Evolutionary conservation across 148 eudicot genomes (phyloP), one percentile per base, ranked within the genome.

Genomic region (Hydrangea macrophylla): DNA sequence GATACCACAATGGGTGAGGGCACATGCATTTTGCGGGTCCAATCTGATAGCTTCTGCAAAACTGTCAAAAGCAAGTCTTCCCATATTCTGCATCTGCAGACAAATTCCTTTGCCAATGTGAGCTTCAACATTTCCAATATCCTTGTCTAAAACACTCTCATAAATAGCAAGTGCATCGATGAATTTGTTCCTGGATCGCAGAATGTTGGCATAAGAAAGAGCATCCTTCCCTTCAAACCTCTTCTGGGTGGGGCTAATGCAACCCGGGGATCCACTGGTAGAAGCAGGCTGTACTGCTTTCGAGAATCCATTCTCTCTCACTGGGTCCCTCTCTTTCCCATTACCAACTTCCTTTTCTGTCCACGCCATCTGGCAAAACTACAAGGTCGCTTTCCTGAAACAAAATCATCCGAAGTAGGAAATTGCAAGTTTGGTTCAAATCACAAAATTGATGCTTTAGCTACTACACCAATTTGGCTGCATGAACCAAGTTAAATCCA

Each of bases 21-120:
- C 99, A 72, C 99, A 87, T 54, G 96, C 89, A 82, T 94, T 94
- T 71, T 88, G 84, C 57, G 97, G 96, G 72, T 94, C 92, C 75
- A 86, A 57, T 74, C 70, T 81, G 58, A 94, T 81, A 15, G 93
- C 97, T 79, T 94, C 97, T 7, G 84, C 40, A 74, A 94, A 94
- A 74, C 96, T 86, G 72, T 88, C 96, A 64, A 85, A 87, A 65
- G 99, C 91, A 70, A 76, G 88, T 73, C 84, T 84, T 50, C 88
- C 83, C 78, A 72, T 68, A 78, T 84, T 94, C 69, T 86, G 97
- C 89, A 85, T 84, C 77, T 94, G 99, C 80, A 85, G 80, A 77
- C 97, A 94, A 76, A 94, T 81, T 76, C 97, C 97, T 82, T 94
- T 94, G 45, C 97, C 99, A 57, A 94, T 85, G 51, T 80, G 78